Evolutionary conservation across 495 filamentous ascomycete genomes (phyloP).

Genomic region (Hypoxylon lenormandii): DNA sequence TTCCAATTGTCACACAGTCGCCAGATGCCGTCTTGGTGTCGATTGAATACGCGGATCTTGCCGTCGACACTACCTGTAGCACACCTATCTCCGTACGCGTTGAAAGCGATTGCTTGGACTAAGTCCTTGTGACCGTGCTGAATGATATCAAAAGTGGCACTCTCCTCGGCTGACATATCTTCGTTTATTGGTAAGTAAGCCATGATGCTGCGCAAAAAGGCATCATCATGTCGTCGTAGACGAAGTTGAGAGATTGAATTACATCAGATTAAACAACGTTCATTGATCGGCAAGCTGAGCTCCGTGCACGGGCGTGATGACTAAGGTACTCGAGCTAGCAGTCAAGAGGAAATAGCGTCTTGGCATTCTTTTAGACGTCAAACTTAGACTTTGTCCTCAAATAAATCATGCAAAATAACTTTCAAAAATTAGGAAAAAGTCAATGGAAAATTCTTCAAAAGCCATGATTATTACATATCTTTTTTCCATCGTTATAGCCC

Average conservation of each 20-base stretch:
- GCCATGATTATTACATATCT: too few relatives aligned
- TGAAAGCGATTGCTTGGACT: slow-evolving; percentile 74
- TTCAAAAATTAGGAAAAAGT: too few relatives aligned
- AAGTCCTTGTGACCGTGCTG: slow-evolving; percentile 75
- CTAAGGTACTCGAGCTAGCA: background rate
- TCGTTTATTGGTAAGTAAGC: slow-evolving; percentile 37
- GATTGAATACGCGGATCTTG: slow-evolving; percentile 90
- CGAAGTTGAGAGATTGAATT: too few relatives aligned
- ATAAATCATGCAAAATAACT: too few relatives aligned
- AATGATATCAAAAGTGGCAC: slow-evolving; percentile 56
- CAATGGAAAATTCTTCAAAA: too few relatives aligned
- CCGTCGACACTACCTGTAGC: slow-evolving; percentile 93
- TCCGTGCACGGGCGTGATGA: background rate
- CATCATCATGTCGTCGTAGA: slow-evolving; percentile 6
- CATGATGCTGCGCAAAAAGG: slow-evolving; percentile 23
- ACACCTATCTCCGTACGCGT: slow-evolving; percentile 88
- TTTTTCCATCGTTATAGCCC: too few relatives aligned
- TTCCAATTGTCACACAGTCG: slow-evolving; percentile 85
- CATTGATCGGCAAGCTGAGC: background rate
- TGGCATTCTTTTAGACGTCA: too few relatives aligned
- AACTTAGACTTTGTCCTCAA: too few relatives aligned
- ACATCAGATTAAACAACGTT: background rate
- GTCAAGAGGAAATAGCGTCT: too few relatives aligned
- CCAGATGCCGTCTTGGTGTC: slow-evolving; percentile 80
- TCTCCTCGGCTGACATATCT: slow-evolving; percentile 31